Conservation (phyloP, 176 grass and related monocot species). For the Musa beccarii region DNA sequence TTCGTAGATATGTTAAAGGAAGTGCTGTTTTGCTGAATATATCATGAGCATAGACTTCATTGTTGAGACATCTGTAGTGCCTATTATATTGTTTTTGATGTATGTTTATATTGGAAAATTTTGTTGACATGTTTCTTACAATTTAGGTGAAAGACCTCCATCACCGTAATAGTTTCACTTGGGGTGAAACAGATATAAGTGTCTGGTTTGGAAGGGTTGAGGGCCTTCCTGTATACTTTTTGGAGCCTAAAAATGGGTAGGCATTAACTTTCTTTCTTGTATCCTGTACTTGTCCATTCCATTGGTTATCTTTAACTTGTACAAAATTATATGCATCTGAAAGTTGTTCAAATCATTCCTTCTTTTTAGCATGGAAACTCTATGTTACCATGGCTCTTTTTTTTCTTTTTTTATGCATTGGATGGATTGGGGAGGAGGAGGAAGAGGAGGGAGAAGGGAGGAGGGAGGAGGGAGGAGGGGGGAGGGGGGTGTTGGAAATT, state of each 20-base stretch:
- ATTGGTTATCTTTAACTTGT: slow-evolving; percentile 1
- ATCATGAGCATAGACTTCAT: too few relatives aligned
- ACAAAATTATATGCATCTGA: not conserved
- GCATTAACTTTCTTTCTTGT: not conserved
- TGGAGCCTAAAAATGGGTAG: slow-evolving; percentile 97
- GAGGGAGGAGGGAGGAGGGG: too few relatives aligned
- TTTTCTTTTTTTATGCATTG: too few relatives aligned
- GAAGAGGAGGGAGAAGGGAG: too few relatives aligned
- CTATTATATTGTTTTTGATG: not conserved
- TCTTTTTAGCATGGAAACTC: not conserved
- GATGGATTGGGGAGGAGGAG: too few relatives aligned
- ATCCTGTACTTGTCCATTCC: slow-evolving; percentile 5
- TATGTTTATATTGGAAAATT: not conserved
- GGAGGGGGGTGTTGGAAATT: too few relatives aligned
- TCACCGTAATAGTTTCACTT: slow-evolving; percentile 50
- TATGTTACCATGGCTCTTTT: not conserved
- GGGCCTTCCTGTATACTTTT: slow-evolving; percentile 79
- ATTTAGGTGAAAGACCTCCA: slow-evolving; percentile 78
- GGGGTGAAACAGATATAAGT: slow-evolving; percentile 71
- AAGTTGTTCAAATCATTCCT: not conserved
- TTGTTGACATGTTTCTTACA: slow-evolving; percentile 15
- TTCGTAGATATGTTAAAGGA: too few relatives aligned
- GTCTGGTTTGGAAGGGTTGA: slow-evolving; percentile 92
- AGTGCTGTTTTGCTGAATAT: too few relatives aligned
- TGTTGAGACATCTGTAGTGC: not conserved